These are phyloP conservation scores for Paramecium caudatum DNA, from an alignment of 73 alveolate species.

Conservation along the genomic window DNA sequence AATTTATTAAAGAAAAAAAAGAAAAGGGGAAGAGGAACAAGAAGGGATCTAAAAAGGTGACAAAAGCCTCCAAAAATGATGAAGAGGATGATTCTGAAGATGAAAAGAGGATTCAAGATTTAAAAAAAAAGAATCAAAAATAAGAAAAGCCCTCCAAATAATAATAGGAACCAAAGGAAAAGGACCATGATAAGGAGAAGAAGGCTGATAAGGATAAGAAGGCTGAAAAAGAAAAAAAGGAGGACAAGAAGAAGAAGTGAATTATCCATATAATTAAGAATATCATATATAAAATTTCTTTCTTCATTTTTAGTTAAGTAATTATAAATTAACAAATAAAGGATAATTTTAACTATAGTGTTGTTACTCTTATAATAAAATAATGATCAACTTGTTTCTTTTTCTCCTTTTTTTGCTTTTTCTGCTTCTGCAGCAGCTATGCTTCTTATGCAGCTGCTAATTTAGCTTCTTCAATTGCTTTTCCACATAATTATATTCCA, in stretches of 20 bases:
- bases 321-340: too few relatives aligned
- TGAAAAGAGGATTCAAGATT: conserved; percentile 3
- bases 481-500: conserved; percentile 51
- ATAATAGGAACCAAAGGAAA: too few relatives aligned
- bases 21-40: conserved; percentile 6
- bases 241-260: too few relatives aligned
- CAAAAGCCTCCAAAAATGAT: conserved; percentile 22
- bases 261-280: too few relatives aligned
- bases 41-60: conserved; percentile 39
- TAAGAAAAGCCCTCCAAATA: too few relatives aligned
- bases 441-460: conserved; percentile 62
- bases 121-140: conserved; percentile 22
- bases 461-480: conserved; percentile 60
- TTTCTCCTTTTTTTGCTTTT: conserved; percentile 55
- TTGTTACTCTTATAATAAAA: too few relatives aligned
- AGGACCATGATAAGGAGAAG: too few relatives aligned
- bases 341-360: too few relatives aligned
- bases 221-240: too few relatives aligned
- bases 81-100: conserved; percentile 46
- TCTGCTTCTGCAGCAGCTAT: conserved; percentile 66
- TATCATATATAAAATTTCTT: too few relatives aligned
- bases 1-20: conserved; percentile 28
- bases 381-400: conserved; percentile 29
- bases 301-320: too few relatives aligned
- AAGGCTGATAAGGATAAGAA: too few relatives aligned